These are phyloP conservation scores for Ophiostoma angusticollis DNA, from an alignment of 2,329 filamentous ascomycete genomes.

Conservation along the genomic window DNA sequence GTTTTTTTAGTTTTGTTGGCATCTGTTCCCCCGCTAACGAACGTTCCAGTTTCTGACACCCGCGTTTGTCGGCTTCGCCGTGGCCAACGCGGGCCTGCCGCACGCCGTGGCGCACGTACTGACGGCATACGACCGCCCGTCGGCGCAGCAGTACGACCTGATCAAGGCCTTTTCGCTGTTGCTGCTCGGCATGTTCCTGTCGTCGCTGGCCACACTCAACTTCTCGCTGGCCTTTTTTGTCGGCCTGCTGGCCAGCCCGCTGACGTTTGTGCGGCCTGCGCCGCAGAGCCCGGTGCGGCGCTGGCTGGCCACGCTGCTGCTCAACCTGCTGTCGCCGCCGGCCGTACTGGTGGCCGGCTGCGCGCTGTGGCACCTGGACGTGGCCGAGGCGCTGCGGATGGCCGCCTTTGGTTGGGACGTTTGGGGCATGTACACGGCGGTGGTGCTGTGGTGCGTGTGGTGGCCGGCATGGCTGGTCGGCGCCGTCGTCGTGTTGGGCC, in stretches of 20 bases:
- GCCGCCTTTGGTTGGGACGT: constrained; percentile 83
- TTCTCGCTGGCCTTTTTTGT: constrained; percentile 83
- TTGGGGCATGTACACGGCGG: constrained; percentile 77
- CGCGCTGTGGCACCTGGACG: constrained; percentile 23
- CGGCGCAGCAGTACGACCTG: constrained; percentile 59
- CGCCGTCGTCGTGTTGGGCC: constrained; percentile 39
- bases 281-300: constrained; percentile 23
- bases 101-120: constrained; percentile 43
- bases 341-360: constrained; percentile 39
- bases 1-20: constrained; percentile 21
- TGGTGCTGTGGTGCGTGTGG: constrained; percentile 91
- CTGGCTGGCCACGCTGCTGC: constrained; percentile 33
- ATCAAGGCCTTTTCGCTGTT: constrained; percentile 89
- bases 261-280: constrained; percentile 56
- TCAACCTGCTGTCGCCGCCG: constrained; percentile 51
- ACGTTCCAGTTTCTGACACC: constrained; percentile 41
- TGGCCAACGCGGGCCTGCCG: constrained; percentile 43
- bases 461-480: constrained; percentile 81
- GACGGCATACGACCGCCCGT: constrained; percentile 37
- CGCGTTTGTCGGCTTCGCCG: constrained; percentile 45
- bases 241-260: constrained; percentile 63
- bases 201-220: constrained; percentile 86
- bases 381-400: constrained; percentile 51
- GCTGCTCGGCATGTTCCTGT: constrained; percentile 79
- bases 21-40: background rate